A percentile compares a stretch with the other conserved stretches of the same genome.
These are phyloP conservation scores for Tuber indicum DNA, from an alignment of 495 filamentous ascomycete genomes.

Conservation along the genomic window DNA sequence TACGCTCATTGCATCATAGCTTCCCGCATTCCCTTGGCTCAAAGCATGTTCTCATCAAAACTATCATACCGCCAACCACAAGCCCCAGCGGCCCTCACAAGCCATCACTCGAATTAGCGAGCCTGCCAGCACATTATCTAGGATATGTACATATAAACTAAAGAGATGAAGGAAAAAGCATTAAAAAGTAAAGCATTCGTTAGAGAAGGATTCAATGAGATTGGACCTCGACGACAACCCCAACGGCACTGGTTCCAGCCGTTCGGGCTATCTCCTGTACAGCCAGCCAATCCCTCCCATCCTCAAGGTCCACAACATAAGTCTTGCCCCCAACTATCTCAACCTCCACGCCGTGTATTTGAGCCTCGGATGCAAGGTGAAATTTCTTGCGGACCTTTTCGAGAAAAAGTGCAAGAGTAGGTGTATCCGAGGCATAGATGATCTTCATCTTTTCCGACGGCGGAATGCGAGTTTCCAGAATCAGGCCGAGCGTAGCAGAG, in stretches of 20 bases:
- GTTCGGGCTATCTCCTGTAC: constrained; percentile 13
- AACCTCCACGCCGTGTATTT: constrained; percentile 29
- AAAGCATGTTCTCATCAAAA: not conserved
- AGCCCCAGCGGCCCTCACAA: not conserved
- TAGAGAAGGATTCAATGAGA: constrained; percentile 1
- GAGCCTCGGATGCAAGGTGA: constrained; percentile 23
- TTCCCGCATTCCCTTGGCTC: not conserved
- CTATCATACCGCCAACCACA: not conserved
- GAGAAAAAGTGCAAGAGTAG: constrained; percentile 27
- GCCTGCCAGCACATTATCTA: not conserved
- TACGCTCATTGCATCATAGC: not conserved
- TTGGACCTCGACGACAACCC: not conserved
- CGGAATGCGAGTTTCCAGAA: constrained; percentile 29
- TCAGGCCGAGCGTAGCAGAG: not conserved
- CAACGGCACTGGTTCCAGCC: not conserved
- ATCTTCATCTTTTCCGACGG: constrained; percentile 31
- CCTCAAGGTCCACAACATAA: constrained; percentile 29
- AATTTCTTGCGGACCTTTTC: constrained; percentile 30
- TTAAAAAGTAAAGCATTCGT: not conserved
- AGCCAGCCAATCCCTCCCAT: constrained; percentile 35
- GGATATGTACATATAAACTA: not conserved
- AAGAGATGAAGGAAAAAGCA: not conserved
- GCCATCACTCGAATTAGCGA: constrained; percentile 3
- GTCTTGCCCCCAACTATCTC: constrained; percentile 22
- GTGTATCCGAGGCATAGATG: constrained; percentile 32